phyloP scores from a whole-genome alignment of 2,329 filamentous ascomycete species.

The Apiospora saccharicola region DNA sequence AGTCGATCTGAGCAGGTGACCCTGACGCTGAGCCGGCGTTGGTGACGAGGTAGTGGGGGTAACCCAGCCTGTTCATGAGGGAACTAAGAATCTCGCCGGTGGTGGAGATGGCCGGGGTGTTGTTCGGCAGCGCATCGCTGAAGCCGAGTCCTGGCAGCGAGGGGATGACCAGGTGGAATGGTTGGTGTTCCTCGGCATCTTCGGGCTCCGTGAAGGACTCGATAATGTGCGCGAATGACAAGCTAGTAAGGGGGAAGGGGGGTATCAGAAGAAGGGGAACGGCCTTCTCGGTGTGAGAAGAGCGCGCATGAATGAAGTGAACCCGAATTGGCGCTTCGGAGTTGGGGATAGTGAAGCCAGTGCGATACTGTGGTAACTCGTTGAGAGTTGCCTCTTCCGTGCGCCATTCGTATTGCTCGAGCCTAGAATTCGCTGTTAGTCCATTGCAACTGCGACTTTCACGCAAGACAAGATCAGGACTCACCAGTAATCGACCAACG shows the following conservation, averaged over 20 bases:
- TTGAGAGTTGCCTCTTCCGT: slow-evolving; percentile 66
- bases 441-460: background rate
- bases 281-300: slow-evolving; percentile 56
- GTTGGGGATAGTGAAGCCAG: slow-evolving; percentile 53
- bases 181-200: slow-evolving; percentile 51
- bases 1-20: slow-evolving; percentile 59
- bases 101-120: slow-evolving; percentile 55
- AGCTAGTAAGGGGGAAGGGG: slow-evolving; percentile 70
- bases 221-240: slow-evolving; percentile 65
- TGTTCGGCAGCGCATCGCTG: slow-evolving; percentile 65
- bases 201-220: slow-evolving; percentile 61
- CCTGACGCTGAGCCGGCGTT: slow-evolving; percentile 57
- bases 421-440: slow-evolving; percentile 51
- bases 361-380: slow-evolving; percentile 70
- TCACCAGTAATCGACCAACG: slow-evolving; percentile 71
- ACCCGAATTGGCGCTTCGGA: slow-evolving; percentile 57
- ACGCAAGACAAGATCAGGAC: slow-evolving; percentile 32
- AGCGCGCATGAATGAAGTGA: slow-evolving; percentile 71
- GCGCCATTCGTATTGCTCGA: slow-evolving; percentile 72
- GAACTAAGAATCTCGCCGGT: slow-evolving; percentile 64
- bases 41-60: slow-evolving; percentile 64
- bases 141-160: slow-evolving; percentile 73
- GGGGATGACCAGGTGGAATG: slow-evolving; percentile 73
- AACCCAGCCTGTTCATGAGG: slow-evolving; percentile 68
- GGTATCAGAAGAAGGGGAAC: slow-evolving; percentile 71